Conservation (phyloP, 352 stramenopile species). For the Pythium chondricola region DNA sequence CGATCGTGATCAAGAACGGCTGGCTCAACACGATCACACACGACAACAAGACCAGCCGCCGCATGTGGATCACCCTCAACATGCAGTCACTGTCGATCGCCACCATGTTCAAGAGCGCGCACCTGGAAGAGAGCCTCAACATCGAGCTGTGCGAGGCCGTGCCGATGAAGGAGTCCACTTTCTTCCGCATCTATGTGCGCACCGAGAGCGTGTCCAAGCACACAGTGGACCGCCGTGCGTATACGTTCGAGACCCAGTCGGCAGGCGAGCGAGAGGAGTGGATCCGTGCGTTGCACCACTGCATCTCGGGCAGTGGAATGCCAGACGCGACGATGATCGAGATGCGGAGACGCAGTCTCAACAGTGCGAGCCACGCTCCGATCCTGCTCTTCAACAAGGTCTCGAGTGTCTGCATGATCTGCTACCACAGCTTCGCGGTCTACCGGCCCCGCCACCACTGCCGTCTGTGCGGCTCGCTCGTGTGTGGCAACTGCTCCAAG, state of each 20-base stretch:
- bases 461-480: conserved; percentile 71
- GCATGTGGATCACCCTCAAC: conserved; percentile 76
- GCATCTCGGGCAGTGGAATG: conserved; percentile 49
- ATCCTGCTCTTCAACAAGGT: conserved; percentile 87
- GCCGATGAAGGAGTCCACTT: conserved; percentile 40
- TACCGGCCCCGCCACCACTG: conserved; percentile 82
- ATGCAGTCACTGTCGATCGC: conserved; percentile 62
- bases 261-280: conserved; percentile 68
- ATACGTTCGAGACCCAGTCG: conserved; percentile 64
- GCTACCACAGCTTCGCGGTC: conserved; percentile 72
- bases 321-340: conserved; percentile 28
- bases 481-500: conserved; percentile 80
- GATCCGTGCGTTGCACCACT: conserved; percentile 72
- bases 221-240: conserved; percentile 23
- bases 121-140: conserved; percentile 59
- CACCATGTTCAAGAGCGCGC: conserved; percentile 55
- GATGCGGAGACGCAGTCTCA: conserved; percentile 62
- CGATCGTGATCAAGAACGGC: conserved; percentile 82
- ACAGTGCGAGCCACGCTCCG: conserved; percentile 65
- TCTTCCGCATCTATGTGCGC: conserved; percentile 52
- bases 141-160: conserved; percentile 54
- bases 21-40: conserved; percentile 69
- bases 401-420: conserved; percentile 83
- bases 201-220: conserved; percentile 21
- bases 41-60: conserved; percentile 28